phyloP scores from a whole-genome alignment of 176 grass and related monocot species.

The Thinopyrum elongatum region DNA sequence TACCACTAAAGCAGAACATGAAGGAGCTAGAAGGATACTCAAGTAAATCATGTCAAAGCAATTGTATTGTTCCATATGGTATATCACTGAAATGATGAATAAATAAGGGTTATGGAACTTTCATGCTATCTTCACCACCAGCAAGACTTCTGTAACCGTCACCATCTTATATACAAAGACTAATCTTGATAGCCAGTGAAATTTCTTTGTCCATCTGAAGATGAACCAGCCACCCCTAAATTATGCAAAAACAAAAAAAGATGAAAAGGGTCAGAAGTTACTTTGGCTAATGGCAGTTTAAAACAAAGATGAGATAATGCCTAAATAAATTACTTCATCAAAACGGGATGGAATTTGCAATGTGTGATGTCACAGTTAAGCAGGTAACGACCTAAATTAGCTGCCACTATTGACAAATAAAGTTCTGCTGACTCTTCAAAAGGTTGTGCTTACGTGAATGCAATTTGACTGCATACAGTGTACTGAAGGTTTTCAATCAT shows the following conservation, averaged over 20 bases:
- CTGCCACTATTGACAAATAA: neutral
- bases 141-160: neutral
- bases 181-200: constrained; percentile 22
- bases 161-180: constrained; percentile 22
- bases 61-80: neutral
- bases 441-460: constrained; percentile 23
- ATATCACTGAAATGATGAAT: constrained; percentile 21
- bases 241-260: neutral
- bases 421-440: neutral
- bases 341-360: constrained; percentile 18
- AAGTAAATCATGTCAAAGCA: neutral
- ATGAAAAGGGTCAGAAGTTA: constrained; percentile 11
- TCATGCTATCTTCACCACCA: constrained; percentile 4
- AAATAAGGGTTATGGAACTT: constrained; percentile 15
- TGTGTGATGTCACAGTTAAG: neutral
- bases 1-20: constrained; percentile 8
- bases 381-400: neutral
- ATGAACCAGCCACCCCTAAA: constrained; percentile 22
- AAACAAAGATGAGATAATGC: constrained; percentile 1
- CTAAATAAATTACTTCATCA: neutral
- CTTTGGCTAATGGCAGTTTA: neutral
- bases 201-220: constrained; percentile 36
- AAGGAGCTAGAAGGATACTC: neutral
- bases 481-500: constrained; percentile 10
- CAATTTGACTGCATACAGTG: neutral